Conservation (phyloP, 1,284 basidiomycete species). For the Agroathelia rolfsii region DNA sequence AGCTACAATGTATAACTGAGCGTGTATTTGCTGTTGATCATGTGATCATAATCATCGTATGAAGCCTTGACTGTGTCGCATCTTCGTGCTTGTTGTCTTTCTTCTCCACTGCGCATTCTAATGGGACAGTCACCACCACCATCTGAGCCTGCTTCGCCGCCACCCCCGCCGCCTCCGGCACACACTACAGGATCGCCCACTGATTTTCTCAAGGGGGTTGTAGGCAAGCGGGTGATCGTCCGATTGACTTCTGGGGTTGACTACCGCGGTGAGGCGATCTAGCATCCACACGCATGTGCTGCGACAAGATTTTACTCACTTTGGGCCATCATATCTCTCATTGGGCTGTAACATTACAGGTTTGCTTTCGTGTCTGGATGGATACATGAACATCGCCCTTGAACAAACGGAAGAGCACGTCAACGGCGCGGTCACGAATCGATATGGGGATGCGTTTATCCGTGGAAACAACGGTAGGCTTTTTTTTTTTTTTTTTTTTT, state of each 20-base stretch:
- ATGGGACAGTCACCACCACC: constrained; percentile 28
- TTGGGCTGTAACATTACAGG: constrained; percentile 40
- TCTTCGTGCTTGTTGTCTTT: too few relatives aligned
- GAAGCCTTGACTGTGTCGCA: too few relatives aligned
- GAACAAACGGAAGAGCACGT: constrained; percentile 96
- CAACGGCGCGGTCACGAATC: constrained; percentile 76
- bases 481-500: constrained; percentile 2
- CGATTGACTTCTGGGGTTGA: constrained; percentile 93
- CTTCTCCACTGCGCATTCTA: too few relatives aligned
- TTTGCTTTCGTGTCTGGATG: constrained; percentile 92
- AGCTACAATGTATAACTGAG: too few relatives aligned
- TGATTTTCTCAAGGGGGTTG: constrained; percentile 87
- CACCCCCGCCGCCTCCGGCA: constrained; percentile 39
- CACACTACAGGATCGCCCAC: constrained; percentile 67
- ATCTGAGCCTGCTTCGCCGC: constrained; percentile 28
- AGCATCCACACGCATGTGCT: too few relatives aligned
- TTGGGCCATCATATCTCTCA: too few relatives aligned
- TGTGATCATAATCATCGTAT: too few relatives aligned
- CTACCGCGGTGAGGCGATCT: constrained; percentile 72
- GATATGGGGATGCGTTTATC: constrained; percentile 92
- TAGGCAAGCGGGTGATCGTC: constrained; percentile 92
- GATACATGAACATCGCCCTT: constrained; percentile 97
- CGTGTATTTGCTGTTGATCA: too few relatives aligned
- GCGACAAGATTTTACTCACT: constrained; percentile 1
- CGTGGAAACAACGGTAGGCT: constrained; percentile 91